phyloP scores from a whole-genome alignment of 73 alveolate species.

The Tetrahymena thermophila region DNA sequence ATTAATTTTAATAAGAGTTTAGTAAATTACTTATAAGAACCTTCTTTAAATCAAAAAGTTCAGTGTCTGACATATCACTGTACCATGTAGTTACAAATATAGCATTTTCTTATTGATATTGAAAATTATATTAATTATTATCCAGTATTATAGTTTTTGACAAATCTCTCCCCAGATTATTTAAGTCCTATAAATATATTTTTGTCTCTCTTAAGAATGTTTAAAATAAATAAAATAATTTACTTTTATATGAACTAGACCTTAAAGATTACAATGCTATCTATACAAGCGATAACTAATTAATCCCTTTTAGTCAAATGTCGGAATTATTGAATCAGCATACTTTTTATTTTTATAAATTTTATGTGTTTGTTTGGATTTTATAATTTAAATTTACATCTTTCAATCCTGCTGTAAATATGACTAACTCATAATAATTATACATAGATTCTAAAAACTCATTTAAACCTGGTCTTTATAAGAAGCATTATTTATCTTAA shows the following conservation, averaged over 20 bases:
- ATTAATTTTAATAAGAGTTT: neutral
- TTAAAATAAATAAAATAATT: neutral
- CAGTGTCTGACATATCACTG: neutral
- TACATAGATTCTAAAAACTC: neutral
- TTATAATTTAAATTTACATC: neutral
- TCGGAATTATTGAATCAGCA: neutral
- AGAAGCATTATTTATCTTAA: neutral
- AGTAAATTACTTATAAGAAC: neutral
- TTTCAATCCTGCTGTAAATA: neutral
- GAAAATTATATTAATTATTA: neutral
- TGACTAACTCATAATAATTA: neutral
- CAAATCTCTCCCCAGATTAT: neutral
- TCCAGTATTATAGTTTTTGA: neutral
- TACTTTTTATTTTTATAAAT: neutral
- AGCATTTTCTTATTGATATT: neutral
- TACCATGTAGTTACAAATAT: neutral
- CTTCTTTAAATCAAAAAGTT: neutral
- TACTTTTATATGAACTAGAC: neutral
- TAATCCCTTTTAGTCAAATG: neutral
- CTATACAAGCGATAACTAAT: neutral
- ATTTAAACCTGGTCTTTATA: neutral
- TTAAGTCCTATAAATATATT: neutral
- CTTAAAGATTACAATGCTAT: neutral
- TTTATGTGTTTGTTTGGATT: neutral
- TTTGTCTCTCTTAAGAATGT: neutral